Percentiles rank a stretch among this genome's conserved stretches.
Conservation (phyloP, 192 early-diverging fungal genomes). For the Backusella circina region DNA sequence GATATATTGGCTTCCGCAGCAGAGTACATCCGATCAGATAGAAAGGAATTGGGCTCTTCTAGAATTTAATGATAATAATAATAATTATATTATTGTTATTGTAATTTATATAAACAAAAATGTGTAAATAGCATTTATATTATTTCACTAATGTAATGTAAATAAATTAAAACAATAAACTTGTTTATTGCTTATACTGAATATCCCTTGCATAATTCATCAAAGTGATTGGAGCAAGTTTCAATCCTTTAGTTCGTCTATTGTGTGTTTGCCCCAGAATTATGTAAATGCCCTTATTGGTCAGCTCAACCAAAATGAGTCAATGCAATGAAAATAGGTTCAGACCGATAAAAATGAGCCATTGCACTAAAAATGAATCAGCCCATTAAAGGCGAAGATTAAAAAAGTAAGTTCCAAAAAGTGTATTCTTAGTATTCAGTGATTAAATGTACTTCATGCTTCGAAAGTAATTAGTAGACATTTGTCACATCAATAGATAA, state of each 20-base stretch:
- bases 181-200: neutral
- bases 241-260: neutral
- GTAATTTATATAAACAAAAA: neutral
- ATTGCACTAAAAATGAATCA: too few relatives aligned
- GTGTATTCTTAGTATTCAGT: too few relatives aligned
- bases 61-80: neutral
- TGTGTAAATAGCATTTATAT: neutral
- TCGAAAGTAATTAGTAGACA: too few relatives aligned
- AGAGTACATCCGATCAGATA: conserved; percentile 20
- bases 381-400: too few relatives aligned
- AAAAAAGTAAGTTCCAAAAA: too few relatives aligned
- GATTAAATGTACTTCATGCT: too few relatives aligned
- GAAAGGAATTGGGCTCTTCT: conserved; percentile 9
- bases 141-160: neutral
- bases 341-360: too few relatives aligned
- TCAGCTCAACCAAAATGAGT: too few relatives aligned
- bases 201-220: neutral
- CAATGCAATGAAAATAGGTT: too few relatives aligned
- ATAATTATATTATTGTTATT: neutral
- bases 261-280: neutral
- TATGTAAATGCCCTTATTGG: too few relatives aligned
- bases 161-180: neutral
- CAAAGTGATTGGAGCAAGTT: neutral
- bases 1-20: conserved; percentile 27
- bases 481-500: too few relatives aligned